Evolutionary conservation across 805 yeast species (phyloP).

Genomic region (Lachancea sp.): DNA sequence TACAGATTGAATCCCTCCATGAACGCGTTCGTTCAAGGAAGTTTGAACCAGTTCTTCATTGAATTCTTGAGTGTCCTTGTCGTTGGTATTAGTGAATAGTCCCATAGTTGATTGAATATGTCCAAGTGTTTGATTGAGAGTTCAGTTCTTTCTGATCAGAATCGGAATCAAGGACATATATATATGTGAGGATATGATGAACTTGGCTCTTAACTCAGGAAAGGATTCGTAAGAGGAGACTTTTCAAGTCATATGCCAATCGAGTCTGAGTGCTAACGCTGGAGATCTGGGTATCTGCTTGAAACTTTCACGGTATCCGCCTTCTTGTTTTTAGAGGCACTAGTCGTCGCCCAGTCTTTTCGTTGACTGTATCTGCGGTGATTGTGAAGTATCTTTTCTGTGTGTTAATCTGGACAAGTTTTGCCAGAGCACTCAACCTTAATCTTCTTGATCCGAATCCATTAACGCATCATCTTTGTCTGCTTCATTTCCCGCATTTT

Average conservation of each 20-base stretch:
- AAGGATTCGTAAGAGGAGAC: background rate
- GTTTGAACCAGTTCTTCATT: slow-evolving; percentile 10
- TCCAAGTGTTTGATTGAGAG: background rate
- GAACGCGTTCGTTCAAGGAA: slow-evolving; percentile 4
- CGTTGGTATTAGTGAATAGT: slow-evolving; percentile 13
- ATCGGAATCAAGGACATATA: too few relatives aligned
- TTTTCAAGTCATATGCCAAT: background rate
- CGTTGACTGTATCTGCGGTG: too few relatives aligned
- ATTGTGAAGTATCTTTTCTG: too few relatives aligned
- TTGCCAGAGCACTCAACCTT: too few relatives aligned
- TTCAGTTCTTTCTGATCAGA: background rate
- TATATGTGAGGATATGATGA: too few relatives aligned
- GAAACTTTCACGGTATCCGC: too few relatives aligned
- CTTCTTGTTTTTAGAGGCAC: too few relatives aligned
- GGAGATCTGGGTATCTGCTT: too few relatives aligned
- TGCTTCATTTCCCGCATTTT: background rate
- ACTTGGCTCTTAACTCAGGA: background rate
- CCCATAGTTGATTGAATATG: slow-evolving; percentile 12
- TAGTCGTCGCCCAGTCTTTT: too few relatives aligned
- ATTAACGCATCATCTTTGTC: too few relatives aligned
- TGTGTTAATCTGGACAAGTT: too few relatives aligned
- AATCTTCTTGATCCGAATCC: too few relatives aligned
- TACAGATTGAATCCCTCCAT: slow-evolving; percentile 3
- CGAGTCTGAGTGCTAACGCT: background rate
- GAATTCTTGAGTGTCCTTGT: slow-evolving; percentile 12